Percentiles rank a stretch among this genome's conserved stretches.
Conservation (phyloP, 2,329 filamentous ascomycete genomes). For the Trichoderma sp. region DNA sequence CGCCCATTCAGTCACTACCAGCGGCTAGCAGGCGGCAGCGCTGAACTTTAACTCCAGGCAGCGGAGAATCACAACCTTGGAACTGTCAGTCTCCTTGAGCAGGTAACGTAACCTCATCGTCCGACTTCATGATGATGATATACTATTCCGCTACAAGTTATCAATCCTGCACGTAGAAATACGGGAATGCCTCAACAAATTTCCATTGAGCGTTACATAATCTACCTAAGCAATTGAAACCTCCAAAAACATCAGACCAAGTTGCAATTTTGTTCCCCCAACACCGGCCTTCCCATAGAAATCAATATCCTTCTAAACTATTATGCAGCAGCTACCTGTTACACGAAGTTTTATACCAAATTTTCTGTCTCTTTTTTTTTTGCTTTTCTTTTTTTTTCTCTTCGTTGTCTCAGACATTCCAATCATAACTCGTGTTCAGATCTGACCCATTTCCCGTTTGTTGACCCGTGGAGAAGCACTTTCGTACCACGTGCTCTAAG, state of each 20-base stretch:
- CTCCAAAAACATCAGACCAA: background rate
- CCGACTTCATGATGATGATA: too few species aligned
- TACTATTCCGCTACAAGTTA: too few species aligned
- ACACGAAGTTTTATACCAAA: conserved; percentile 17
- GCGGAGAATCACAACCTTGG: background rate
- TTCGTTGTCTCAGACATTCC: conserved; percentile 22
- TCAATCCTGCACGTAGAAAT: background rate
- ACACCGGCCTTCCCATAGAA: conserved; percentile 1
- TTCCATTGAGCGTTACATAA: background rate
- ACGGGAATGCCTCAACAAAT: background rate
- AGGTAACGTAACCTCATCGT: background rate
- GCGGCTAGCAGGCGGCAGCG: conserved; percentile 4
- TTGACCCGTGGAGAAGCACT: conserved; percentile 45
- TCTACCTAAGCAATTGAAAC: background rate
- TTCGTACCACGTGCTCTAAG: conserved; percentile 49
- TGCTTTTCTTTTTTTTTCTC: background rate
- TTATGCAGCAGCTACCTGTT: conserved; percentile 15
- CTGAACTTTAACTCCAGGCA: conserved; percentile 2
- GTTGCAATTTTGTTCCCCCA: background rate
- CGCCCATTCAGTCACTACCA: background rate
- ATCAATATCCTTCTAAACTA: conserved; percentile 8
- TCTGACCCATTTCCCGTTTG: conserved; percentile 35
- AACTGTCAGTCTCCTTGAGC: background rate
- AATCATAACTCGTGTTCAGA: conserved; percentile 27
- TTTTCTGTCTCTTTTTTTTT: background rate